Percentiles rank a stretch among this genome's conserved stretches.
These are phyloP conservation scores for Piper longum DNA, from an alignment of 164 flowering plant genomes.

Conservation along the genomic window DNA sequence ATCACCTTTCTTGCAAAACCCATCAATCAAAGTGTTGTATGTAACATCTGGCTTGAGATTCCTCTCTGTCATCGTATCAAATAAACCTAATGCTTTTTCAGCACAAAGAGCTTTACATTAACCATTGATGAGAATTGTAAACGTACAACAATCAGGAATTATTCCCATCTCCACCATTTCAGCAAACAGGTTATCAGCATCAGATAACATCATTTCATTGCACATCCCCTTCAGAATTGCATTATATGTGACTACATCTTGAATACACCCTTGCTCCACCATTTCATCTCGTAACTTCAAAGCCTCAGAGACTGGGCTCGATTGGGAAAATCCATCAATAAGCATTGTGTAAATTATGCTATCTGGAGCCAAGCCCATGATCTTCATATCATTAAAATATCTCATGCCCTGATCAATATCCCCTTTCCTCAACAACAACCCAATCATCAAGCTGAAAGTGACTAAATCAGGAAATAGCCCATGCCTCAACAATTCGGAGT, in stretches of 20 bases:
- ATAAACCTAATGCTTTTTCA: constrained; percentile 42
- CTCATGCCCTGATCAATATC: constrained; percentile 37
- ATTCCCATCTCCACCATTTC: constrained; percentile 74
- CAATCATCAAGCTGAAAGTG: constrained; percentile 61
- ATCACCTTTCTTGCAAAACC: constrained; percentile 64
- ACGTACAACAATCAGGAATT: constrained; percentile 61
- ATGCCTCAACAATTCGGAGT: constrained; percentile 31
- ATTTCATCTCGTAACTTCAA: constrained; percentile 65
- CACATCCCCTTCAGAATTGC: constrained; percentile 74
- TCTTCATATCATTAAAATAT: constrained; percentile 46
- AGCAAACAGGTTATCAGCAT: constrained; percentile 49
- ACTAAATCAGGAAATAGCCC: constrained; percentile 56
- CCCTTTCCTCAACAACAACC: constrained; percentile 47
- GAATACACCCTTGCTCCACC: constrained; percentile 43
- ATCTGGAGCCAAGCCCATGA: constrained; percentile 54
- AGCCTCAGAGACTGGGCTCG: constrained; percentile 47
- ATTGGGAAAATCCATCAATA: constrained; percentile 58
- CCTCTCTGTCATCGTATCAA: constrained; percentile 45
- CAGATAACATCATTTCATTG: constrained; percentile 47
- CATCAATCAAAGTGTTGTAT: constrained; percentile 68
- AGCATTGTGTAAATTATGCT: constrained; percentile 69
- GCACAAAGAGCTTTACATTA: constrained; percentile 50
- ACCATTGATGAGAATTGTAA: constrained; percentile 67
- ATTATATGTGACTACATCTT: constrained; percentile 74
- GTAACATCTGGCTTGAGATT: constrained; percentile 67